A percentile compares a stretch with the other conserved stretches of the same genome.
Evolutionary conservation across 352 stramenopile genomes (phyloP).

Genomic region (Phytophthora pinifolia): DNA sequence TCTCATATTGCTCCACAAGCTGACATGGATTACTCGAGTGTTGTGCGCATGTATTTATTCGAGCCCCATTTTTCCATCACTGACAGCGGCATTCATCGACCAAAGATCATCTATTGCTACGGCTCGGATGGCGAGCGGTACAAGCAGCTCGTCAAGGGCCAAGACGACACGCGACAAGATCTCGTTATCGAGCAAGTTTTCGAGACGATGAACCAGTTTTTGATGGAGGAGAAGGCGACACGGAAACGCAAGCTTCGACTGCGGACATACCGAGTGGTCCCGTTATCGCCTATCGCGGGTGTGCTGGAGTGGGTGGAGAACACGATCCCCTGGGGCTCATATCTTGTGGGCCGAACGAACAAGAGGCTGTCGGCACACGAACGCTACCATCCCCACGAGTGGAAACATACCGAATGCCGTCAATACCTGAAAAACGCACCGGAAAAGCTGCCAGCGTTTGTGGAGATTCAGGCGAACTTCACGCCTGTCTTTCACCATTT

Average conservation of each 20-base stretch:
- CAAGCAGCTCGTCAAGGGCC: conserved; percentile 97
- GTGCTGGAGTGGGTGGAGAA: conserved; percentile 99
- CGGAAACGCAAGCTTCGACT: conserved; percentile 82
- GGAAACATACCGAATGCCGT: conserved; percentile 84
- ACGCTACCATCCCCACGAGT: conserved; percentile 95
- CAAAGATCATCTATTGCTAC: conserved; percentile 97
- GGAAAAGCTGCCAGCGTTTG: conserved; percentile 84
- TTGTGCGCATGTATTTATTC: conserved; percentile 89
- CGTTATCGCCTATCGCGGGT: conserved; percentile 89
- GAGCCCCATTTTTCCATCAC: conserved; percentile 93
- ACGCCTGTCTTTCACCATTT: conserved; percentile 98
- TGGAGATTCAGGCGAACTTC: conserved; percentile 93
- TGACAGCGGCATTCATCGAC: conserved; percentile 93
- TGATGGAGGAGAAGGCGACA: conserved; percentile 66
- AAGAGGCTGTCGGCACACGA: conserved; percentile 86
- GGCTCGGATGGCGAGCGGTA: conserved; percentile 91
- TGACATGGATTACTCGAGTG: conserved; percentile 82
- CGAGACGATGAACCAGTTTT: conserved; percentile 88
- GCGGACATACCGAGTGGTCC: conserved; percentile 96
- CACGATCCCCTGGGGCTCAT: conserved; percentile 94
- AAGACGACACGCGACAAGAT: conserved; percentile 87
- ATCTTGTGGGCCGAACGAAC: conserved; percentile 68
- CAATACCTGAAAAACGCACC: conserved; percentile 70
- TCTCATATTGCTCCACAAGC: conserved; percentile 56
- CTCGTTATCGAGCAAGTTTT: conserved; percentile 92